Evolutionary conservation across 148 eudicot genomes (phyloP).

Genomic region (Rhododendron griersonianum): DNA sequence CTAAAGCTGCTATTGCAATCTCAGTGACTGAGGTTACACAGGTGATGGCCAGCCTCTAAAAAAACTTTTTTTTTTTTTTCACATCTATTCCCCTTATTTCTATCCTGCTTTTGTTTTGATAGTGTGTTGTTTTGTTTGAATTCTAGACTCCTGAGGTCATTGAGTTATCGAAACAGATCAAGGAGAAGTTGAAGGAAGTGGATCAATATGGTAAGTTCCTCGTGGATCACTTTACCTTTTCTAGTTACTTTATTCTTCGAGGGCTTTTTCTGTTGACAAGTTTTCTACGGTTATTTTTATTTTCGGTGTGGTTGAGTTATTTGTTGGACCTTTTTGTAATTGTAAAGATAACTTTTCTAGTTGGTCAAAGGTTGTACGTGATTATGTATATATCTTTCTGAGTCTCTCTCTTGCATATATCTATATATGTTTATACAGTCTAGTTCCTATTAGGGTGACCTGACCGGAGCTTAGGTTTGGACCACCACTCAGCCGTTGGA

Average conservation of each 20-base stretch:
- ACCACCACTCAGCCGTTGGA: too few relatives aligned
- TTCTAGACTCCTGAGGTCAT: slow-evolving; percentile 65
- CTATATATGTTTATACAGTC: too few relatives aligned
- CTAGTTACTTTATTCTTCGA: neutral
- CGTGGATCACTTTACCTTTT: neutral
- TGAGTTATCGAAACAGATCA: slow-evolving; percentile 79
- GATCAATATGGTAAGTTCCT: slow-evolving; percentile 61
- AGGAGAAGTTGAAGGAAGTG: slow-evolving; percentile 75
- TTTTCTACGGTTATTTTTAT: neutral
- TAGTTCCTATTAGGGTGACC: too few relatives aligned
- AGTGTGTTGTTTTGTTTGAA: neutral
- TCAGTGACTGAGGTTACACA: slow-evolving; percentile 89
- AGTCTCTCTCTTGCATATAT: too few relatives aligned
- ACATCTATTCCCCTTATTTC: neutral
- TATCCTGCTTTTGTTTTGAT: slow-evolving; percentile 1
- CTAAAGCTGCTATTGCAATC: slow-evolving; percentile 96
- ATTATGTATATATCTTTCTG: neutral
- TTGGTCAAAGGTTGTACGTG: neutral
- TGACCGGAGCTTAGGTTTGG: too few relatives aligned
- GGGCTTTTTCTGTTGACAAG: neutral
- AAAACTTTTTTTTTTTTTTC: neutral
- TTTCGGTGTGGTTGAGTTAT: neutral
- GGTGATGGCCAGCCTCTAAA: slow-evolving; percentile 29
- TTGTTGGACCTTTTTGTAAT: neutral
- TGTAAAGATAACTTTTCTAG: neutral